These are phyloP conservation scores for Alternaria consortialis DNA, from an alignment of 2,329 filamentous ascomycete genomes.

Conservation along the genomic window DNA sequence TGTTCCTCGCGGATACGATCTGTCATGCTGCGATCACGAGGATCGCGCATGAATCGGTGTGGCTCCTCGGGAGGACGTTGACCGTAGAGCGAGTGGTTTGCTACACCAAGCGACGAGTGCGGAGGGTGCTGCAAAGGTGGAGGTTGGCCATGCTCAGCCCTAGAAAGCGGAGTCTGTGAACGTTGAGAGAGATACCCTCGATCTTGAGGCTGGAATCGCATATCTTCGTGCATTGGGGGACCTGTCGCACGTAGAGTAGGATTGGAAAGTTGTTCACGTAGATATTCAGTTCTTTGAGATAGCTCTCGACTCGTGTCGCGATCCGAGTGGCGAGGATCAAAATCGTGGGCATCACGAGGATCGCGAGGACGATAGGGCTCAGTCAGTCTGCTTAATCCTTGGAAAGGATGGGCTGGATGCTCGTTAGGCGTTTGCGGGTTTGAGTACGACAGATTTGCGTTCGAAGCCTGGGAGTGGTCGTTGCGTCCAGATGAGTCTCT, in stretches of 20 bases:
- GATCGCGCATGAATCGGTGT: slow-evolving; percentile 32
- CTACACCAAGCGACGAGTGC: slow-evolving; percentile 41
- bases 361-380: slow-evolving; percentile 44
- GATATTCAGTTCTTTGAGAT: slow-evolving; percentile 39
- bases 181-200: slow-evolving; percentile 40
- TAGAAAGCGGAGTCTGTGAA: slow-evolving; percentile 47
- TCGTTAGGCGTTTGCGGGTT: slow-evolving; percentile 47
- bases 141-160: slow-evolving; percentile 39
- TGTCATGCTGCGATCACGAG: slow-evolving; percentile 34
- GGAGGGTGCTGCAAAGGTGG: slow-evolving; percentile 45
- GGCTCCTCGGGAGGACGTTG: slow-evolving; percentile 43
- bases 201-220: slow-evolving; percentile 42
- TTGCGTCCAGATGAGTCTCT: slow-evolving; percentile 43
- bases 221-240: slow-evolving; percentile 37
- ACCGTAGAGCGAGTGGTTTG: slow-evolving; percentile 36
- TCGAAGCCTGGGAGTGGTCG: slow-evolving; percentile 46
- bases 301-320: slow-evolving; percentile 47
- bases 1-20: slow-evolving; percentile 44
- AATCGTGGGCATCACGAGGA: slow-evolving; percentile 41
- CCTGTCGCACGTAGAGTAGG: slow-evolving; percentile 30
- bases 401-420: slow-evolving; percentile 35
- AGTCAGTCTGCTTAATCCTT: slow-evolving; percentile 32
- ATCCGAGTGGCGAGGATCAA: slow-evolving; percentile 42
- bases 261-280: slow-evolving; percentile 43
- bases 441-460: slow-evolving; percentile 41